These are phyloP conservation scores for Rhodotorula diobovata DNA, from an alignment of 768 basidiomycete genomes.

Conservation along the genomic window DNA sequence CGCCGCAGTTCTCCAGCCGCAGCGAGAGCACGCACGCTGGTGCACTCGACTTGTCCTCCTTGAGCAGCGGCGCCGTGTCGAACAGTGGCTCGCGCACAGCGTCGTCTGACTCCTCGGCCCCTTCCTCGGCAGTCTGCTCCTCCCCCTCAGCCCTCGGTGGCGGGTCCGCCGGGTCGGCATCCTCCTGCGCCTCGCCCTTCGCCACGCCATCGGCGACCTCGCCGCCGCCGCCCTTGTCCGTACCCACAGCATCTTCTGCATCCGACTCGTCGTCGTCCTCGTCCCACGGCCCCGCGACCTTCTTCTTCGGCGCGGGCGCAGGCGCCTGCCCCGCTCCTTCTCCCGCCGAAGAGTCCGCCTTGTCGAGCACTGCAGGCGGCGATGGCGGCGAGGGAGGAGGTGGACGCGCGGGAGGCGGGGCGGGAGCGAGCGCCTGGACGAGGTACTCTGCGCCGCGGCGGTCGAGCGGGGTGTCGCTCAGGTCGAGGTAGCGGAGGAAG, in stretches of 20 bases:
- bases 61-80: slow-evolving; percentile 47
- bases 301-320: background rate
- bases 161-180: no score
- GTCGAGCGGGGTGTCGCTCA: slow-evolving; percentile 80
- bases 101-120: slow-evolving; percentile 46
- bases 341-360: background rate
- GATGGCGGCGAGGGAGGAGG: slow-evolving; percentile 7
- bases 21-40: slow-evolving; percentile 56
- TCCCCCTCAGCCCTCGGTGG: background rate
- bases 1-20: slow-evolving; percentile 78
- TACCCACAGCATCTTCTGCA: background rate
- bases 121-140: background rate
- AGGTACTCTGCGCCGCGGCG: slow-evolving; percentile 79
- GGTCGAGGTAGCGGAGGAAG: slow-evolving; percentile 75
- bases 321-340: background rate
- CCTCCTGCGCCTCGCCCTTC: background rate
- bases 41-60: slow-evolving; percentile 30
- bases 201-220: background rate
- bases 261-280: slow-evolving; percentile 6
- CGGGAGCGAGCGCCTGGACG: slow-evolving; percentile 59
- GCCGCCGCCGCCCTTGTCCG: no score
- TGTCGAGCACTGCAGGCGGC: background rate
- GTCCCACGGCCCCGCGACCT: slow-evolving; percentile 4
- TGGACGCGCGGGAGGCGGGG: background rate
- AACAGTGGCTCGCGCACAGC: slow-evolving; percentile 39